Evolutionary conservation across 2,329 filamentous ascomycete species (phyloP).

Genomic region (Fusarium sp.): DNA sequence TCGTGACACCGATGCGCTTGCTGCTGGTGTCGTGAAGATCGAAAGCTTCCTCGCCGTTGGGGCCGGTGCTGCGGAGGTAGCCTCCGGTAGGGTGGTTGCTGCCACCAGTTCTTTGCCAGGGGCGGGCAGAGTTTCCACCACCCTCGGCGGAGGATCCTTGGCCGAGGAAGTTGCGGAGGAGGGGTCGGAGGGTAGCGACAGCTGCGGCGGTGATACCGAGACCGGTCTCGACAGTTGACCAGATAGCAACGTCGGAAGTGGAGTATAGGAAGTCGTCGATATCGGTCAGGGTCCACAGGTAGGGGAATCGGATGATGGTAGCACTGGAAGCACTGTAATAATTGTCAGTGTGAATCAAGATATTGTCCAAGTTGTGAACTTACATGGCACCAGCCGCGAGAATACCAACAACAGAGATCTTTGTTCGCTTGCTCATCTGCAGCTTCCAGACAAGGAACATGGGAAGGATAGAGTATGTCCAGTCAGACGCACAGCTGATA

Average conservation of each 20-base stretch:
- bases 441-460: constrained; percentile 56
- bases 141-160: constrained; percentile 16
- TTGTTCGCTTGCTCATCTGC: constrained; percentile 54
- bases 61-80: constrained; percentile 38
- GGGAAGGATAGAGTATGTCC: constrained; percentile 54
- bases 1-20: constrained; percentile 37
- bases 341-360: neutral
- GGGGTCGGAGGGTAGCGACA: constrained; percentile 51
- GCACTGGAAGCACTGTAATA: constrained; percentile 48
- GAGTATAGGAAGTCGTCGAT: constrained; percentile 57
- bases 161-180: constrained; percentile 12
- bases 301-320: constrained; percentile 57
- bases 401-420: constrained; percentile 50
- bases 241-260: constrained; percentile 57
- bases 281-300: constrained; percentile 51
- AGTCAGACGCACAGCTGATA: constrained; percentile 54
- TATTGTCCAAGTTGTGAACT: rapidly evolving
- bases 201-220: constrained; percentile 55
- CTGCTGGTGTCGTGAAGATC: constrained; percentile 20
- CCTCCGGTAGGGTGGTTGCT: constrained; percentile 29
- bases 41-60: constrained; percentile 4
- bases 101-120: constrained; percentile 36
- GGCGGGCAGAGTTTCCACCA: constrained; percentile 32
- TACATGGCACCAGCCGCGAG: constrained; percentile 25
- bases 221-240: constrained; percentile 58